Base-by-base conservation (phyloP, 371 early-diverging fungal species). In the Mortierella polycephala region DNA sequence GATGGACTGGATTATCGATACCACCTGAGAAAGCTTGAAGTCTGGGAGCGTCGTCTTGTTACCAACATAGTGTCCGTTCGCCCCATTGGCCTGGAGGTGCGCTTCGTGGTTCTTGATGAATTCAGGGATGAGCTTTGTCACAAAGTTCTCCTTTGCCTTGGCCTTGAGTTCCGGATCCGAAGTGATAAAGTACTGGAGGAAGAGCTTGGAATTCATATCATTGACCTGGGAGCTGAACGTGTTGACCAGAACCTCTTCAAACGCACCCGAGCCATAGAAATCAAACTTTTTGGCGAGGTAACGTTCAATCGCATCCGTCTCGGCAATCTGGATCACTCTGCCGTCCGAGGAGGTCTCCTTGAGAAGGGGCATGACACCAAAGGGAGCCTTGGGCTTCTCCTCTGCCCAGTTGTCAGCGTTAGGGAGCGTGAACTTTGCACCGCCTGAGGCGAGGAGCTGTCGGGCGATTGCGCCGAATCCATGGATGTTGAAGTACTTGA, bases 251-350 rank as follows among this genome's bases (percentile, higher is more conserved):
- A 42, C 41, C 51, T 74, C 64, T 23, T 74, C 61, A 62, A 62
- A 74, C 11, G 39, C 51, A 23, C 64, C 51, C 40, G 47, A 45
- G 21, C 74, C 74, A 39, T 30, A 11, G 45, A 60, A 21, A 3
- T 64, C 68, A 57, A 74, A 74, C 74, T 74, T 74, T 52, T 57
- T 58, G 21, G 64, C 37, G 8, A 75, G 55, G 60, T 75, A 75
- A 20, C 76, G 76, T 16, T 66, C 71, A 57, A 75, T 75, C 0
- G 76, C 59, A 52, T 75, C 76, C n/a, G 64, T 10, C n/a, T 76
- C 77, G 44, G 77, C 64, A 10, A 76, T 44, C 7, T 65, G 20
- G 55, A 75, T 30, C 12, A 23, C 18, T 58, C 57, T 64, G 60
- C 76, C 76, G 23, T 75, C 67, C 5, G 55, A 57, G 13, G 76